These are phyloP conservation scores for Chamaenerion angustifolium DNA, from an alignment of 345 rosid species.

Conservation along the genomic window DNA sequence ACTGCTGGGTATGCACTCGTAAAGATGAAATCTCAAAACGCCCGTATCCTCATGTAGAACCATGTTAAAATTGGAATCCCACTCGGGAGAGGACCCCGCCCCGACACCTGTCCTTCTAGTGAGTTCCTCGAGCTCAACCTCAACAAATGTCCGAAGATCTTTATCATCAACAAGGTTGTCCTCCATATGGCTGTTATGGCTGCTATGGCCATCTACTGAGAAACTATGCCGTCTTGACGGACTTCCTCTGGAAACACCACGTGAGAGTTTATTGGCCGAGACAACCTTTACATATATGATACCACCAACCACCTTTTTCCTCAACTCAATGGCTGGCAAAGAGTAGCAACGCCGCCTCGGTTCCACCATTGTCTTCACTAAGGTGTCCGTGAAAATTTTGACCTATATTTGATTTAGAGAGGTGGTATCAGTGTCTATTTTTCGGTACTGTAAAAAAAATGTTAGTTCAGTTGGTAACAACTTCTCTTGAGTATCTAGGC, in stretches of 20 bases:
- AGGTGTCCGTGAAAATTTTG: conserved; percentile 62
- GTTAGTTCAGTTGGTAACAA: no score
- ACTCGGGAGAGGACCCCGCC: conserved; percentile 54
- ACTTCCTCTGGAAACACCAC: conserved; percentile 43
- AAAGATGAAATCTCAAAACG: conserved; percentile 53
- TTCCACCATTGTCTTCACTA: conserved; percentile 87
- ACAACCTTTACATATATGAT: conserved; percentile 56
- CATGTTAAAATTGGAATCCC: conserved; percentile 89
- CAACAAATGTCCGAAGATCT: conserved; percentile 69
- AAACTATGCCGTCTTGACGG: conserved; percentile 34
- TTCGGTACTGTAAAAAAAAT: no score
- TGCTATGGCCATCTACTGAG: conserved; percentile 11
- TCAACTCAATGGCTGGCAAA: conserved; percentile 59
- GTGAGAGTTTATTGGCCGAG: conserved; percentile 57
- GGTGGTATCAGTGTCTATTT: background rate
- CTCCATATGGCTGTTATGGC: conserved; percentile 10
- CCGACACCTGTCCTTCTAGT: conserved; percentile 57
- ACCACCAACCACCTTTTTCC: conserved; percentile 81
- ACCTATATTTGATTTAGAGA: conserved; percentile 28
- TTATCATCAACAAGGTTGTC: conserved; percentile 27
- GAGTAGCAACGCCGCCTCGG: conserved; percentile 74
- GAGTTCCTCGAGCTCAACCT: conserved; percentile 75
- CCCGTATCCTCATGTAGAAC: conserved; percentile 75
- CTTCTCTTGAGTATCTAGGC: no score
- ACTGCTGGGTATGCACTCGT: conserved; percentile 40